A percentile compares a stretch with the other conserved stretches of the same genome.
Conservation (phyloP, 2,329 filamentous ascomycete genomes). For the Fusarium sp. region DNA sequence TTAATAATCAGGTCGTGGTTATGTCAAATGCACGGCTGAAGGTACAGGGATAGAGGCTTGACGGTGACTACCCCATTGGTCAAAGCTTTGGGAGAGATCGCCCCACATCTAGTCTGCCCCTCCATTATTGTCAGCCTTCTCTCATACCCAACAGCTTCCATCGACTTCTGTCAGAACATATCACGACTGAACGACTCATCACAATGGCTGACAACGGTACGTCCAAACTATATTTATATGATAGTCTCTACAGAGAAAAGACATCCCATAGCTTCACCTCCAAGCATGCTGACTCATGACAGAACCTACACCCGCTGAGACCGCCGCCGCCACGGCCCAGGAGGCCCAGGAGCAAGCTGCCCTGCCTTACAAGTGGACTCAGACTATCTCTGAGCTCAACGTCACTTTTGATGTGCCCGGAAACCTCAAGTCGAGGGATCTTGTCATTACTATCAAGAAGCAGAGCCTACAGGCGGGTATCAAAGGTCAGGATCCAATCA, state of each 20-base stretch:
- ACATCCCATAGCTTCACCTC: not conserved
- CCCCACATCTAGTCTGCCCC: conserved; percentile 31
- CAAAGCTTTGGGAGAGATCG: not conserved
- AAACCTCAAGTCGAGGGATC: conserved; percentile 85
- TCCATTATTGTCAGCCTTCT: conserved; percentile 49
- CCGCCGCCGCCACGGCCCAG: conserved; percentile 71
- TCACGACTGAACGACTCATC: conserved; percentile 11
- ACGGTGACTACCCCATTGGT: conserved; percentile 36
- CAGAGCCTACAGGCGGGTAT: conserved; percentile 80
- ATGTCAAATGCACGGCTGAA: conserved; percentile 40
- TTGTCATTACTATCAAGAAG: conserved; percentile 86
- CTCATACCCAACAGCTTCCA: conserved; percentile 39
- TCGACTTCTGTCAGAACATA: conserved; percentile 27
- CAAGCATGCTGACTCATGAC: conserved; percentile 3
- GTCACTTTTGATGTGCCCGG: conserved; percentile 80
- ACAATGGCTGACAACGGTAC: conserved; percentile 56
- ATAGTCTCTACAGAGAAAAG: accelerated
- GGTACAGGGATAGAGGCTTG: conserved; percentile 16
- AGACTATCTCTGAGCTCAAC: conserved; percentile 90
- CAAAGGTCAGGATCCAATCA: conserved; percentile 88
- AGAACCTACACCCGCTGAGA: conserved; percentile 67
- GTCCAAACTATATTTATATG: not conserved
- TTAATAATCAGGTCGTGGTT: conserved; percentile 10
- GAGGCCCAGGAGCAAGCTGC: conserved; percentile 89
- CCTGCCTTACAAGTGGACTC: conserved; percentile 97